A percentile compares a stretch with the other conserved stretches of the same genome.
These are phyloP conservation scores for Raffaelea albimanens DNA, from an alignment of 2,329 filamentous ascomycete species.

Conservation along the genomic window DNA sequence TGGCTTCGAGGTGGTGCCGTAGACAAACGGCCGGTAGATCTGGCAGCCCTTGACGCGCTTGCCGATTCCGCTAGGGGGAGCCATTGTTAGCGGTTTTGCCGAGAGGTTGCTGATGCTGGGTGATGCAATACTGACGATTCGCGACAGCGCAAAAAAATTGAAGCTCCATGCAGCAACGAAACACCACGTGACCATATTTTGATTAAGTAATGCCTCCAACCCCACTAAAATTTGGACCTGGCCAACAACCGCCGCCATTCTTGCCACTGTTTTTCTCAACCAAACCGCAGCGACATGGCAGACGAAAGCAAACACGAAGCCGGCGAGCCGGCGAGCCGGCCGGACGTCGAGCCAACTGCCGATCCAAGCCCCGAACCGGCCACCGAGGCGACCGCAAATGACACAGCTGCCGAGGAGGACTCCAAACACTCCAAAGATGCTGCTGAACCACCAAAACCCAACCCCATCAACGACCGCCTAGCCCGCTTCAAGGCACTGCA, in stretches of 20 bases:
- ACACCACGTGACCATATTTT: too few relatives aligned
- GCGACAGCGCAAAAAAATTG: too few relatives aligned
- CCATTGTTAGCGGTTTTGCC: slow-evolving; percentile 33
- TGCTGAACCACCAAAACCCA: too few relatives aligned
- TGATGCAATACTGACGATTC: too few relatives aligned
- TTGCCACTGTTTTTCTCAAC: neutral
- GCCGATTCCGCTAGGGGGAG: slow-evolving; percentile 46
- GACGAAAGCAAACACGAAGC: neutral
- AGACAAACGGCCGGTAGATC: slow-evolving; percentile 57
- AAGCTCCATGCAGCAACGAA: too few relatives aligned
- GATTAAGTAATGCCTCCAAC: too few relatives aligned
- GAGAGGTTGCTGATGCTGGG: too few relatives aligned
- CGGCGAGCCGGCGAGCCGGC: neutral
- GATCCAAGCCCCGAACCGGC: neutral
- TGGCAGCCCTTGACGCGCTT: slow-evolving; percentile 59
- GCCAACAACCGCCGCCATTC: neutral
- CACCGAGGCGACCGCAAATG: neutral
- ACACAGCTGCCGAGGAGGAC: neutral
- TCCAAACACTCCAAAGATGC: slow-evolving; percentile 27
- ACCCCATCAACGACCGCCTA: slow-evolving; percentile 61
- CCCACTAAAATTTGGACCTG: neutral
- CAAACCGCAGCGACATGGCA: neutral
- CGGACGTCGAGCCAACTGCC: neutral
- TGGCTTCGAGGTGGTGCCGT: slow-evolving; percentile 69
- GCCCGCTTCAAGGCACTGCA: slow-evolving; percentile 83